Evolutionary conservation across 2,329 filamentous ascomycete species (phyloP).

Genomic region (Ascomycota sp.): DNA sequence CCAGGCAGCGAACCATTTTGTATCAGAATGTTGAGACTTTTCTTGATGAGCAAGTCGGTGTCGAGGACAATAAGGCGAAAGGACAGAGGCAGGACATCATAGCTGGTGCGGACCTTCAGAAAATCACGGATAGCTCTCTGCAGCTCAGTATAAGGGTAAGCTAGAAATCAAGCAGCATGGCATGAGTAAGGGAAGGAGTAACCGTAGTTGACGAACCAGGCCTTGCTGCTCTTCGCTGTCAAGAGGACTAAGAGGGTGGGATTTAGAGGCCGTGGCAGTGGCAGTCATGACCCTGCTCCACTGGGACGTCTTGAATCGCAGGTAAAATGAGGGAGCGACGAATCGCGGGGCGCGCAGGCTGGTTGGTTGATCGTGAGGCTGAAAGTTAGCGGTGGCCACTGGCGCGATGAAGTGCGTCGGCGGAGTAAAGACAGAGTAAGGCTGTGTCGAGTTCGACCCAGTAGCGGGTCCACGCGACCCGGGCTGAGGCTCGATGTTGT

Average conservation of each 20-base stretch:
- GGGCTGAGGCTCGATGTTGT: slow-evolving; percentile 3
- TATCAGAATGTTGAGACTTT: slow-evolving; percentile 84
- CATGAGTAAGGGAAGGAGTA: slow-evolving; percentile 2
- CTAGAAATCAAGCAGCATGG: not conserved
- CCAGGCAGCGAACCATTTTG: slow-evolving; percentile 52
- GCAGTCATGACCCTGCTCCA: slow-evolving; percentile 13
- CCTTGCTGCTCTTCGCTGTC: slow-evolving; percentile 64
- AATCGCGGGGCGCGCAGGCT: slow-evolving; percentile 25
- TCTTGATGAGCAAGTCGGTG: slow-evolving; percentile 85
- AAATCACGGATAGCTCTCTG: slow-evolving; percentile 88
- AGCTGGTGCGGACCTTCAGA: slow-evolving; percentile 86
- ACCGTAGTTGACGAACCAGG: too few species aligned
- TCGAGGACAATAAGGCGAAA: slow-evolving; percentile 94
- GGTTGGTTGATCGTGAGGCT: slow-evolving; percentile 1
- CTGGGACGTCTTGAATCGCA: slow-evolving; percentile 19
- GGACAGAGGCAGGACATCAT: slow-evolving; percentile 90
- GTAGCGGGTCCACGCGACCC: slow-evolving; percentile 5
- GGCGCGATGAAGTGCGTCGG: too few species aligned
- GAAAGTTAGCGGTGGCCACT: too few species aligned
- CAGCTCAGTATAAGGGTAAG: not conserved
- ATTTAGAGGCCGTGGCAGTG: slow-evolving; percentile 9
- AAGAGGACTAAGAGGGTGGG: slow-evolving; percentile 32
- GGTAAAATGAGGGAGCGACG: slow-evolving; percentile 39
- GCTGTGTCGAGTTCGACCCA: not conserved
- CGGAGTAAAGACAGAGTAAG: too few species aligned